Conservation (phyloP, 805 yeast species). For the Kluyveromyces wickerhamii region DNA sequence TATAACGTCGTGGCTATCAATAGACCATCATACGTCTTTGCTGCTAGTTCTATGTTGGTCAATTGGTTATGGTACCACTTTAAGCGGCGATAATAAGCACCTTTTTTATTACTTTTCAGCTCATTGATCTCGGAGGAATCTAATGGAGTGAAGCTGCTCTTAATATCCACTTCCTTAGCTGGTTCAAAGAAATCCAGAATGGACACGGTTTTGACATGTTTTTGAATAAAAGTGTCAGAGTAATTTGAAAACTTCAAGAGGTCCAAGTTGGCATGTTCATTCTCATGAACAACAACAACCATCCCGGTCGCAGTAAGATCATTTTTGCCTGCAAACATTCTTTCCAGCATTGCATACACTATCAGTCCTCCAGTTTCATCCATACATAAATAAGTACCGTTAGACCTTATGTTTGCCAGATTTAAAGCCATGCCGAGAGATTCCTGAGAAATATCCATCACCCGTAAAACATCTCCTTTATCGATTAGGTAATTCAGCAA, state of each 20-base stretch:
- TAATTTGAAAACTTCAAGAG: conserved; percentile 61
- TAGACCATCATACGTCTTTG: conserved; percentile 61
- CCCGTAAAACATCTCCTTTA: conserved; percentile 60
- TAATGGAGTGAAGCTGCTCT: conserved; percentile 32
- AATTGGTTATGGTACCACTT: conserved; percentile 36
- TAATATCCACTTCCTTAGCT: conserved; percentile 38
- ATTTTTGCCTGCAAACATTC: conserved; percentile 54
- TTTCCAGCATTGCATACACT: conserved; percentile 75
- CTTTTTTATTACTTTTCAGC: conserved; percentile 50
- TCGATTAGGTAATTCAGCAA: conserved; percentile 67
- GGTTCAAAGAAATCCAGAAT: conserved; percentile 81
- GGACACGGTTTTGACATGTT: conserved; percentile 61
- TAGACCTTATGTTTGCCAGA: conserved; percentile 76
- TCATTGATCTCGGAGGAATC: conserved; percentile 45
- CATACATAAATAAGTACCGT: conserved; percentile 78
- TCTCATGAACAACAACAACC: conserved; percentile 76
- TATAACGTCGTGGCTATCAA: conserved; percentile 67
- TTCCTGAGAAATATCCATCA: conserved; percentile 80
- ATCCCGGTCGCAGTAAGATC: conserved; percentile 37
- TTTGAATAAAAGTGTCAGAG: conserved; percentile 41
- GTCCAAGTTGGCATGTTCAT: conserved; percentile 82
- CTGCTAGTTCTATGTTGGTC: conserved; percentile 43
- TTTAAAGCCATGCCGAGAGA: conserved; percentile 69
- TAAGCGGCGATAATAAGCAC: conserved; percentile 59
- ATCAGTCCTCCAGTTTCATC: conserved; percentile 96